Evolutionary conservation across 352 stramenopile genomes (phyloP).

Genomic region (Pythium grandisporangium): DNA sequence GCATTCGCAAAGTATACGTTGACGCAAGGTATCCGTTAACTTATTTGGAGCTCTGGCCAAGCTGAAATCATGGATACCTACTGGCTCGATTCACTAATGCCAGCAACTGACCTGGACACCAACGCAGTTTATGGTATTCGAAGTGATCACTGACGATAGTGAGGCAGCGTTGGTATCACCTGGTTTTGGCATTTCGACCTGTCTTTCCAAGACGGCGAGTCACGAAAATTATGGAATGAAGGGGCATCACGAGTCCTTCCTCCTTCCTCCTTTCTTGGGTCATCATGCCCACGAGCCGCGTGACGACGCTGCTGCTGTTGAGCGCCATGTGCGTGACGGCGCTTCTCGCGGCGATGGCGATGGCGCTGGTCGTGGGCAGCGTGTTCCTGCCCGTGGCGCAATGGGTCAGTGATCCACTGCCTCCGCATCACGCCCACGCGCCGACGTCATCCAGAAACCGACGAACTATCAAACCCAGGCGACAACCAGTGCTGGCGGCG

Average conservation of each 20-base stretch:
- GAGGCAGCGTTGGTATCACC: background rate
- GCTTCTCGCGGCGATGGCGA: slow-evolving; percentile 7
- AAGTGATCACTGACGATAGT: background rate
- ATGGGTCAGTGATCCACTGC: slow-evolving; percentile 1
- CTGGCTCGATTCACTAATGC: no score
- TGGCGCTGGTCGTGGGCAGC: slow-evolving; percentile 9
- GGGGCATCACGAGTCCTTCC: background rate
- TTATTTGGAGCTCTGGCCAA: no score
- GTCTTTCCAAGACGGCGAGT: no score
- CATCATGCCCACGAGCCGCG: slow-evolving; percentile 14
- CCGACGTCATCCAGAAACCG: background rate
- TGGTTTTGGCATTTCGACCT: background rate
- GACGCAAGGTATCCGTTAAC: background rate
- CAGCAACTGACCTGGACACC: no score
- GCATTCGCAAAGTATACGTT: no score
- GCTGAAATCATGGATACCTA: no score
- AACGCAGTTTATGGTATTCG: background rate
- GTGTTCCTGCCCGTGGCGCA: slow-evolving; percentile 9
- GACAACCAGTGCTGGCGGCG: background rate
- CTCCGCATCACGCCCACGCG: background rate
- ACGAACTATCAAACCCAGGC: slow-evolving; percentile 1
- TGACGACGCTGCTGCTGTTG: slow-evolving; percentile 6
- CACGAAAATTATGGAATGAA: no score
- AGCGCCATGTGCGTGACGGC: slow-evolving; percentile 6
- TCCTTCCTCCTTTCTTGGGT: slow-evolving; percentile 19